Percentiles rank a stretch among this genome's conserved stretches.
Conservation (phyloP, 78 protist species). For the Protostelium mycophagum region DNA sequence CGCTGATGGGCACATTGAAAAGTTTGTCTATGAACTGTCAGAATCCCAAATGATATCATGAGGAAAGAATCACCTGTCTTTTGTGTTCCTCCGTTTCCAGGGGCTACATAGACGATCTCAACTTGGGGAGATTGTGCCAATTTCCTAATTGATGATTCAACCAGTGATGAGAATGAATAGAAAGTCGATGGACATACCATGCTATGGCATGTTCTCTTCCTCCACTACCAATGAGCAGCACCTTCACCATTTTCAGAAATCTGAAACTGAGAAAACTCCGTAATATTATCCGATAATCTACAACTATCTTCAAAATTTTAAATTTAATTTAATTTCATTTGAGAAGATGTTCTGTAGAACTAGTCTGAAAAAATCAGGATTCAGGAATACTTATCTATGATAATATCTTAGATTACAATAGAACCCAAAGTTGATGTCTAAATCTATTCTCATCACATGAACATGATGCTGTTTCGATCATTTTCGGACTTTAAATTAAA, state of each 20-base stretch:
- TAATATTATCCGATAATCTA: too few species aligned
- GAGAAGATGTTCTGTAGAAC: too few species aligned
- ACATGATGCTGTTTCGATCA: too few species aligned
- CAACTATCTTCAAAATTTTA: too few species aligned
- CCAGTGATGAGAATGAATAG: neutral
- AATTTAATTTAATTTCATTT: too few species aligned
- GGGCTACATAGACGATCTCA: constrained; percentile 29
- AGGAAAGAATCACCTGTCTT: constrained; percentile 11
- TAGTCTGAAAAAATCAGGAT: too few species aligned
- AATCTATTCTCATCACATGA: too few species aligned
- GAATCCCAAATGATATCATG: too few species aligned
- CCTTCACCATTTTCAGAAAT: constrained; percentile 3
- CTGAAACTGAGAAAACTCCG: neutral
- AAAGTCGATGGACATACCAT: constrained; percentile 23
- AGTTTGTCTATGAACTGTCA: constrained; percentile 7
- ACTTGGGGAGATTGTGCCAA: constrained; percentile 28
- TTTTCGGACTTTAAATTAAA: too few species aligned
- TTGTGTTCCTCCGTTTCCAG: constrained; percentile 38
- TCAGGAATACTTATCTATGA: too few species aligned
- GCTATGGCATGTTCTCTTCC: constrained; percentile 60
- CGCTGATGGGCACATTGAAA: neutral
- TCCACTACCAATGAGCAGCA: constrained; percentile 48
- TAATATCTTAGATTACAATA: too few species aligned
- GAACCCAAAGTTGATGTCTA: too few species aligned
- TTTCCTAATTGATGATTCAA: constrained; percentile 22